Evolutionary conservation across 768 basidiomycete species (phyloP).

Genomic region (Russula vinacea): DNA sequence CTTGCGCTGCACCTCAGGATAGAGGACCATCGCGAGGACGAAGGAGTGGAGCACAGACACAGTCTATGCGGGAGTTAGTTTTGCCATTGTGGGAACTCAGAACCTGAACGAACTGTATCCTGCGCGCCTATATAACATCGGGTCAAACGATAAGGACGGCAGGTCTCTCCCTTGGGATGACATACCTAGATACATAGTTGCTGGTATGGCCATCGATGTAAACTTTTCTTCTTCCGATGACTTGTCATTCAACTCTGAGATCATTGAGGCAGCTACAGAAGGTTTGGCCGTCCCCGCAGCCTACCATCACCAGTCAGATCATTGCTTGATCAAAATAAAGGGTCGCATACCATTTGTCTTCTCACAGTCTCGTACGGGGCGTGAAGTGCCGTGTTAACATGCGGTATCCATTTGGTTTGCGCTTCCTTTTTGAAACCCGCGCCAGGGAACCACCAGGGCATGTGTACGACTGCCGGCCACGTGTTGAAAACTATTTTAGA

Average conservation of each 20-base stretch:
- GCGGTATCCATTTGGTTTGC: slow-evolving; percentile 15
- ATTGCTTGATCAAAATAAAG: not conserved
- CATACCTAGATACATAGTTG: slow-evolving; percentile 18
- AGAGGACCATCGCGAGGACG: slow-evolving; percentile 35
- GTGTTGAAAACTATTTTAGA: not conserved
- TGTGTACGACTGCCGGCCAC: slow-evolving; percentile 19
- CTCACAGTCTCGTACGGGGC: slow-evolving; percentile 27
- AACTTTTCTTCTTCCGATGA: slow-evolving; percentile 6
- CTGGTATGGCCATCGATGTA: slow-evolving; percentile 3
- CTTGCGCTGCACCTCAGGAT: slow-evolving; percentile 31
- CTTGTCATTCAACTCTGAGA: slow-evolving; percentile 7
- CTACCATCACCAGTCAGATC: not conserved
- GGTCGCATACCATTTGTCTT: slow-evolving; percentile 9
- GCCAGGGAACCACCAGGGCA: slow-evolving; percentile 32
- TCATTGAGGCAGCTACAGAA: slow-evolving; percentile 13
- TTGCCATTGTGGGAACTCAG: not conserved
- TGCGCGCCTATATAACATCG: not conserved
- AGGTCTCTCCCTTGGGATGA: too few relatives aligned
- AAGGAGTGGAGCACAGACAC: slow-evolving; percentile 31
- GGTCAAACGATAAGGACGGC: not conserved
- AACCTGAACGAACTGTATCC: slow-evolving; percentile 4
- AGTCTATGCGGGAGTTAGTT: slow-evolving; percentile 22
- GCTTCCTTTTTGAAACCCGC: slow-evolving; percentile 30
- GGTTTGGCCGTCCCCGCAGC: slow-evolving; percentile 1
- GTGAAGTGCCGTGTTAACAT: slow-evolving; percentile 23